Evolutionary conservation across 2,329 filamentous ascomycete genomes (phyloP), one percentile per base, ranked within the genome.

Genomic region (Diplodia intermedia): DNA sequence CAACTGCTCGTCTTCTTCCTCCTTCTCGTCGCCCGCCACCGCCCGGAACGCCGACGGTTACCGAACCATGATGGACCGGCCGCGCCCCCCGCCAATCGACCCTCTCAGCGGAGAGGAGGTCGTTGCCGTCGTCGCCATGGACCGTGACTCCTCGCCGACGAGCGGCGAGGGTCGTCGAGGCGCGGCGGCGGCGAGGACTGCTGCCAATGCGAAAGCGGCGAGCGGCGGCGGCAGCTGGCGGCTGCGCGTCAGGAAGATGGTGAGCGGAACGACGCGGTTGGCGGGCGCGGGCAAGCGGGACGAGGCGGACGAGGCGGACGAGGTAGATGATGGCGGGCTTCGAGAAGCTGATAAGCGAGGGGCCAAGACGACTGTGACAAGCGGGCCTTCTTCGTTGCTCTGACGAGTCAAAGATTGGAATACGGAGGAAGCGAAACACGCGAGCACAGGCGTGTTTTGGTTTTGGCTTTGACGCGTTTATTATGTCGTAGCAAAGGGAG

Each of bases 381-480:
- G n/a, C 43, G 43, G 43, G 20, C 43, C 26, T 1, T 26, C 50
- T 7, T n/a, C 20, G 31, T 14, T 49, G 47, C 47, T 52, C 40
- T 47, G 36, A 38, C 53, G 57, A 38, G 31, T 31, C 7, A 38
- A 7, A 14, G 14, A 0, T 26, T 29, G 38, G 18, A 50, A 52
- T 63, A 63, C 60, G 60, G 29, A 38, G 9, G 31, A 31, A 38
- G 23, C 31, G 47, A 47, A 49, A 31, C 4, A 20, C 36, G 18
- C 11, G 40, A 63, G 60, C 60, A 63, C 60, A 63, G 60, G 60
- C 60, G 47, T 56, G 43, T 18, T 23, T 9, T 38, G 31, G 14
- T 20, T 20, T 20, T 47, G 14, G 15, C 40, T 11, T 20, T 20
- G 3, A n/a, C n/a, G n/a, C n/a, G n/a, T n/a, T n/a, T n/a, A n/a